phyloP scores from a whole-genome alignment of 1,284 basidiomycete genomes.

The Tetrapyrgos nigripes region DNA sequence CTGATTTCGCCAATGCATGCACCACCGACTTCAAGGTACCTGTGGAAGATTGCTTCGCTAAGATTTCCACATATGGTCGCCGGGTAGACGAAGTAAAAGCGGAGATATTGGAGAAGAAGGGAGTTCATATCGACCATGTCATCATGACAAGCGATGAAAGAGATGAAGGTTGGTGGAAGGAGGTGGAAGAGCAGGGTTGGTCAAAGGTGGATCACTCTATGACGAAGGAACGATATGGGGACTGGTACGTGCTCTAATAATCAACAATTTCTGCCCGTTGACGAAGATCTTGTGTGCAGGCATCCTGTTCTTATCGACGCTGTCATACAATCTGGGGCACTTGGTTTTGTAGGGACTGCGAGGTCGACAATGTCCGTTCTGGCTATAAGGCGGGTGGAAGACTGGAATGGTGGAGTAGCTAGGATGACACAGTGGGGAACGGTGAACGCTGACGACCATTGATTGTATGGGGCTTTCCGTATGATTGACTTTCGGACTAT shows the following conservation, averaged over 20 bases:
- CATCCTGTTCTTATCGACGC: constrained; percentile 75
- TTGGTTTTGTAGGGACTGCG: constrained; percentile 74
- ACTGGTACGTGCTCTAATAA: constrained; percentile 51
- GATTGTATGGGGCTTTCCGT: constrained; percentile 13
- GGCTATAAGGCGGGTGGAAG: constrained; percentile 64
- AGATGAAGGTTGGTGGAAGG: constrained; percentile 70
- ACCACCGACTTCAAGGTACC: constrained; percentile 34
- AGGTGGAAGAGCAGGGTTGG: constrained; percentile 66
- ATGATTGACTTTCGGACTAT: no score
- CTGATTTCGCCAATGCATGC: constrained; percentile 65
- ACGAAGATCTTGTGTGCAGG: constrained; percentile 40
- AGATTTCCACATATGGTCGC: constrained; percentile 60
- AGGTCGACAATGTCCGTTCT: constrained; percentile 72
- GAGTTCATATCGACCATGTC: constrained; percentile 58
- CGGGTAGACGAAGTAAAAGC: constrained; percentile 68
- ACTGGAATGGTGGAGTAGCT: constrained; percentile 64
- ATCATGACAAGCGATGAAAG: constrained; percentile 78
- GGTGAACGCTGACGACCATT: constrained; percentile 52
- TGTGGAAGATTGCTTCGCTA: constrained; percentile 64
- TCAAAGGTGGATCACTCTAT: constrained; percentile 60
- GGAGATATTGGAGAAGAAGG: constrained; percentile 56
- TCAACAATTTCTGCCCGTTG: not conserved
- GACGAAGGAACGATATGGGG: constrained; percentile 59
- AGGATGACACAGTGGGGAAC: constrained; percentile 62
- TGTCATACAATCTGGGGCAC: constrained; percentile 67